These are phyloP conservation scores for Suhomyces sp. DNA, from an alignment of 805 yeast genomes.

Conservation along the genomic window DNA sequence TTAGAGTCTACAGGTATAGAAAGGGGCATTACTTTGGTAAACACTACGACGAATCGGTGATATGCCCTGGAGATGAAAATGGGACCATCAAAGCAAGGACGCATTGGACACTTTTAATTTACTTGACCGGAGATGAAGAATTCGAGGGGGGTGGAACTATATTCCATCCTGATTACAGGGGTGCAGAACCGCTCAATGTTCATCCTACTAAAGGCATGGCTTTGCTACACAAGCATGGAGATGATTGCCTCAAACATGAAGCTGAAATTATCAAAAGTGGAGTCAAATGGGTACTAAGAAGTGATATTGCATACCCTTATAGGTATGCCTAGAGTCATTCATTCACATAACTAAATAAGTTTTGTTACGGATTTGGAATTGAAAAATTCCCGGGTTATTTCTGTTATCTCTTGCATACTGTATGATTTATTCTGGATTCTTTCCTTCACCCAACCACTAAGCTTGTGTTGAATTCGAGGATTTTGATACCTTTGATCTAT, in stretches of 20 bases:
- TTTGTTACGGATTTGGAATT: slow-evolving; percentile 11
- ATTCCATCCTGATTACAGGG: slow-evolving; percentile 37
- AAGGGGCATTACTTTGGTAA: slow-evolving; percentile 58
- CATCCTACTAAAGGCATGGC: slow-evolving; percentile 56
- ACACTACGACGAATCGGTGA: slow-evolving; percentile 60
- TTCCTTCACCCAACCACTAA: slow-evolving; percentile 71
- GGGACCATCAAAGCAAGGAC: slow-evolving; percentile 37
- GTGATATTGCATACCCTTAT: slow-evolving; percentile 45
- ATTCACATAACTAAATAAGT: slow-evolving; percentile 2
- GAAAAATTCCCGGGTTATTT: slow-evolving; percentile 28
- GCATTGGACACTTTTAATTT: slow-evolving; percentile 58
- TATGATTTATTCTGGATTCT: slow-evolving; percentile 12
- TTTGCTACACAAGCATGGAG: slow-evolving; percentile 62
- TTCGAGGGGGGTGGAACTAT: slow-evolving; percentile 60
- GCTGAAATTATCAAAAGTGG: slow-evolving; percentile 51
- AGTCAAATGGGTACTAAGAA: slow-evolving; percentile 60
- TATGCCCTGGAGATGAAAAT: slow-evolving; percentile 23
- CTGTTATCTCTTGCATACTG: slow-evolving; percentile 12
- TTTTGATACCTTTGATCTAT: slow-evolving; percentile 61
- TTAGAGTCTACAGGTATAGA: slow-evolving; percentile 52
- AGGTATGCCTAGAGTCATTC: neutral
- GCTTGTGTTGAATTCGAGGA: slow-evolving; percentile 48
- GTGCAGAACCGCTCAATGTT: slow-evolving; percentile 28
- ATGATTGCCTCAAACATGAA: slow-evolving; percentile 60
- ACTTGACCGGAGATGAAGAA: slow-evolving; percentile 55